These are phyloP conservation scores for Globisporangium alternatum DNA, from an alignment of 352 stramenopile species.

Conservation along the genomic window DNA sequence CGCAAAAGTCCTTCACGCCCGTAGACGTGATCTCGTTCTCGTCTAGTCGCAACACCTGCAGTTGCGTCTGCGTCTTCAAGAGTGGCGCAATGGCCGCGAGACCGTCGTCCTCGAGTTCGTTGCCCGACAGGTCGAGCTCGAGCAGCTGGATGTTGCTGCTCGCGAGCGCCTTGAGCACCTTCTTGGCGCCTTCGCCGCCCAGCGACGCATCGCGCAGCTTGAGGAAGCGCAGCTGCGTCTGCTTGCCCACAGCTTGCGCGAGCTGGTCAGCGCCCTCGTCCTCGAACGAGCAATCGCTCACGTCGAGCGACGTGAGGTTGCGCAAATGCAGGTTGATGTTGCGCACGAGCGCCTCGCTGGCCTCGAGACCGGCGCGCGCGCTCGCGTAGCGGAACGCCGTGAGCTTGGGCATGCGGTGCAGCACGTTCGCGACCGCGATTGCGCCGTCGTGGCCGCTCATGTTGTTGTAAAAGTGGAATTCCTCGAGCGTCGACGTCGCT, in stretches of 20 bases:
- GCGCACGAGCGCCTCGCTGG: conserved; percentile 44
- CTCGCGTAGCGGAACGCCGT: conserved; percentile 65
- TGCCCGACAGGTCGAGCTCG: conserved; percentile 88
- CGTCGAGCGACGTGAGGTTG: conserved; percentile 78
- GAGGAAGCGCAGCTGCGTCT: conserved; percentile 68
- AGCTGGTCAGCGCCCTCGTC: conserved; percentile 70
- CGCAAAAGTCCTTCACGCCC: conserved; percentile 39
- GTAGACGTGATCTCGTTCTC: conserved; percentile 81
- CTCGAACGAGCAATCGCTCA: conserved; percentile 92
- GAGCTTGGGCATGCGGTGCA: conserved; percentile 45
- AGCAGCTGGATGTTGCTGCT: conserved; percentile 59
- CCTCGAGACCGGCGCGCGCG: conserved; percentile 51
- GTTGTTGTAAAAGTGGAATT: conserved; percentile 88
- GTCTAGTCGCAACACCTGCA: conserved; percentile 68
- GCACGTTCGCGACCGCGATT: conserved; percentile 52
- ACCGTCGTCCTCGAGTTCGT: conserved; percentile 80
- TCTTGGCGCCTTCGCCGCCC: conserved; percentile 66
- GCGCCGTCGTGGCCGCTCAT: conserved; percentile 78
- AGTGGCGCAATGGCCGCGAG: conserved; percentile 59
- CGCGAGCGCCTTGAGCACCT: conserved; percentile 66
- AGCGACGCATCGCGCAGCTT: conserved; percentile 91
- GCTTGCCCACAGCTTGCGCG: conserved; percentile 58
- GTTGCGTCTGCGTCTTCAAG: conserved; percentile 44
- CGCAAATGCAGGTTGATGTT: conserved; percentile 46
- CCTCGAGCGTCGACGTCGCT: conserved; percentile 44